phyloP scores from a whole-genome alignment of 2,329 filamentous ascomycete species.

The Monosporascus sp. region DNA sequence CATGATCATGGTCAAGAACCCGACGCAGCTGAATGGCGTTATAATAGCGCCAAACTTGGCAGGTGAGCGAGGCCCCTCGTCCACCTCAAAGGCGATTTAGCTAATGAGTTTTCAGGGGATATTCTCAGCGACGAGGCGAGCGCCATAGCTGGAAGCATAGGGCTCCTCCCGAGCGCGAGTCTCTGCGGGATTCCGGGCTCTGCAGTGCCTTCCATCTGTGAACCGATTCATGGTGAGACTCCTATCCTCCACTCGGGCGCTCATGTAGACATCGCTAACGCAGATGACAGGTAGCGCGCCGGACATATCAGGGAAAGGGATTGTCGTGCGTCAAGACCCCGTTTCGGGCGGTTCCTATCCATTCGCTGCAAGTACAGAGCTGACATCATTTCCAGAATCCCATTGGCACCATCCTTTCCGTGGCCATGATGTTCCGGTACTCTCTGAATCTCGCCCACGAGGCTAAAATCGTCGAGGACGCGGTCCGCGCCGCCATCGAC shows the following conservation, averaged over 20 bases:
- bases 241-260: too few species aligned
- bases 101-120: conserved; percentile 43
- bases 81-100: too few species aligned
- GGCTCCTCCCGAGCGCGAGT: conserved; percentile 40
- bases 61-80: too few species aligned
- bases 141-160: conserved; percentile 41
- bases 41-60: conserved; percentile 16
- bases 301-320: conserved; percentile 61
- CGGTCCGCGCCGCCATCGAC: conserved; percentile 60
- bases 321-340: too few species aligned
- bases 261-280: too few species aligned
- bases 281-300: conserved; percentile 44
- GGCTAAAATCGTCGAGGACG: conserved; percentile 58
- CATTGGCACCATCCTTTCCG: conserved; percentile 59
- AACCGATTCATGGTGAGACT: conserved; percentile 62
- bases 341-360: too few species aligned
- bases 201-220: conserved; percentile 61
- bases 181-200: conserved; percentile 35
- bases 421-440: conserved; percentile 73
- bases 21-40: conserved; percentile 42
- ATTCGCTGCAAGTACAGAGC: conserved; percentile 45
- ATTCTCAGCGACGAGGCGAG: conserved; percentile 41
- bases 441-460: conserved; percentile 58
- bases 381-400: conserved; percentile 50
- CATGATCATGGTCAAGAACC: conserved; percentile 42